Base-by-base conservation (phyloP, 768 basidiomycete species). In the Crucibulum laeve region DNA sequence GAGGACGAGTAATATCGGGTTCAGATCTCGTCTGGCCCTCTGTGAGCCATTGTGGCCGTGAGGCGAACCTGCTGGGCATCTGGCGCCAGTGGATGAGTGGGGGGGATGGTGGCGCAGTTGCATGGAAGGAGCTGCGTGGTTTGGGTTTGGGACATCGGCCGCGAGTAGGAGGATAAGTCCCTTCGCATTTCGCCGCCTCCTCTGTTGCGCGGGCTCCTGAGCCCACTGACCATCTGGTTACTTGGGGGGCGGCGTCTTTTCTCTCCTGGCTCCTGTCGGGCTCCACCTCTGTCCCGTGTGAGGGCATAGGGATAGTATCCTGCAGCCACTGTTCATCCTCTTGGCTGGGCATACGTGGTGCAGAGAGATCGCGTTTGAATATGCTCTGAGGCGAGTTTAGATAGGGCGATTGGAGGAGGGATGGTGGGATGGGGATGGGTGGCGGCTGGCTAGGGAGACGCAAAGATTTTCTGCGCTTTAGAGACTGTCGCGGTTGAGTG, bases 321-420 rank as follows among this genome's bases (percentile, higher is more conserved):
- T 76, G 70, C 42, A 84, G 64, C 82, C 82, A 84, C 48, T 65
- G 64, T 51, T 83, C 75, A 47, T 80, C 76, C 52, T 68, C 70
- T 38, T 73, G 67, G 38, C 68, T 73, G 14, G 77, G 77, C 7
- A 63, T 53, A 28, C 52, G 65, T 13, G 64, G 62, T 7, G 63
- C 22, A 2, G 57, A 42, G 1, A 60, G 44, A 22, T 66, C 57
- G 45, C 64, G 68, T 43, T 64, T 66, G 49, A 82, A 81, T 22
- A 74, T 56, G 58, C 73, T 77, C 30, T 65, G 46, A 4, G 76
- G 72, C 0, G 76, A 73, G 15, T 62, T 69, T 15, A 83, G 75
- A 53, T 76, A 67, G 8, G 76, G 79, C 0, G 79, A 82, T 23
- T 74, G 59, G 21, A 70, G 57, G 28, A 84, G 71, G 0, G 79